These are phyloP conservation scores for Patellaria atrata DNA, from an alignment of 495 filamentous ascomycete genomes.

Conservation along the genomic window DNA sequence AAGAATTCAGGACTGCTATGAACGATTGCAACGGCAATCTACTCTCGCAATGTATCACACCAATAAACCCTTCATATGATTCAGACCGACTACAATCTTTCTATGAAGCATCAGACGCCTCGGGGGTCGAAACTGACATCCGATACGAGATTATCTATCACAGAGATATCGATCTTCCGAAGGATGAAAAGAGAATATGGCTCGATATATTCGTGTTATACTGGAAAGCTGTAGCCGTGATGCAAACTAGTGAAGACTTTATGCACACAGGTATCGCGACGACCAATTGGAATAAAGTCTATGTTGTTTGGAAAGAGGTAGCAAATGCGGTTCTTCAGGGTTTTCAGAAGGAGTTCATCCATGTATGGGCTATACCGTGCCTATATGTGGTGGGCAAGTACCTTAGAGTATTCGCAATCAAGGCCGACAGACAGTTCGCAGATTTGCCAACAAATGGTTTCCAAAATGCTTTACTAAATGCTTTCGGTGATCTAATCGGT, in stretches of 20 bases:
- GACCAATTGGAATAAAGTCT: constrained; percentile 59
- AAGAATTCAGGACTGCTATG: constrained; percentile 47
- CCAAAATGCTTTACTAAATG: constrained; percentile 61
- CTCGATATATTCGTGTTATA: constrained; percentile 66
- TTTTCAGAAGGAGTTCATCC: constrained; percentile 43
- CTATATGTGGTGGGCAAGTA: constrained; percentile 75
- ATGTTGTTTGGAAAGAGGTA: constrained; percentile 73
- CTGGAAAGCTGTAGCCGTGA: constrained; percentile 62
- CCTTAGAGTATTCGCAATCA: constrained; percentile 72
- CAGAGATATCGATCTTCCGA: constrained; percentile 36
- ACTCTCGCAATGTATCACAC: constrained; percentile 56
- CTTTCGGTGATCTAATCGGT: constrained; percentile 52
- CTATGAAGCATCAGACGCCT: constrained; percentile 42
- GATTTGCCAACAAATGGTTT: constrained; percentile 39
- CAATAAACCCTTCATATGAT: constrained; percentile 41
- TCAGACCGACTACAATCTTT: constrained; percentile 46
- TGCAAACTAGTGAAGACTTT: constrained; percentile 25
- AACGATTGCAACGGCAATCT: constrained; percentile 41
- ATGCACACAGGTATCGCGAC: constrained; percentile 24
- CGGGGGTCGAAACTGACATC: constrained; percentile 40
- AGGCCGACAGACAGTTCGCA: constrained; percentile 54
- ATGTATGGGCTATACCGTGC: constrained; percentile 78
- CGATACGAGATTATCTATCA: constrained; percentile 46
- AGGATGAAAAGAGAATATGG: constrained; percentile 60
- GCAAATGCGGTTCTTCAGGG: constrained; percentile 59